Base-by-base conservation (phyloP, 2,329 filamentous ascomycete species). In the Zalaria obscura region DNA sequence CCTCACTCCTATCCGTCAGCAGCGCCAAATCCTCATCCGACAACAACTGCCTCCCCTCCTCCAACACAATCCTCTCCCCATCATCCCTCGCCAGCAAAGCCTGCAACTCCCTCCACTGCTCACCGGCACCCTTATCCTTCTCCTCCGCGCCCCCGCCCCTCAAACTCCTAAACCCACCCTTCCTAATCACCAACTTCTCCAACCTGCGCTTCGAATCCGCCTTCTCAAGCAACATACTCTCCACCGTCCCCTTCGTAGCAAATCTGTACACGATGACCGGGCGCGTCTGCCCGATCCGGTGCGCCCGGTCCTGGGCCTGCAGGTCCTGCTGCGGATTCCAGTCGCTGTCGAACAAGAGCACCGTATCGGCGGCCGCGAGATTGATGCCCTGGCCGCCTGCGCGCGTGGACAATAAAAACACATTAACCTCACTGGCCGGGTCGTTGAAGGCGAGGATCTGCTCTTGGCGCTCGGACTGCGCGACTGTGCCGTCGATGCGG, bases 281-380 rank as follows among this genome's bases (percentile, higher is more conserved):
- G 2, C 80, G 74, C 1, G 80, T 94, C 59, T 98, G 91, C 0
- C 91, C 91, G 47, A 98, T 96, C 8, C 91, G 78, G 57, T 98
- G 91, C 1, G 85, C 87, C 4, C 91, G 84, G 55, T 98, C 91
- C 61, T 96, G 91, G 0, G 91, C 91, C 56, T 98, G 91, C 0
- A 98, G 69, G 59, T 98, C 91, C 56, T 95, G 89, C 58, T 98
- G 91, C 0, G 91, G 91, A 52, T 98, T 98, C 78, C 89, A 95
- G 53, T 94, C 77, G 6, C 72, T 78, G 59, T 96, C 89, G 51
- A 91, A 96, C 0, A 96, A 69, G 36, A 96, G 82, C 7, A 95
- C 89, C 0, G 89, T 95, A 52, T 96, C 89, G 0, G 89, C 89
- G 1, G 80, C 80, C 0, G 85, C 85, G 0, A 96, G 76, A 54